Percentiles rank a stretch among this genome's conserved stretches.
phyloP scores from a whole-genome alignment of 2,329 filamentous ascomycete genomes.

The Drechmeria coniospora region DNA sequence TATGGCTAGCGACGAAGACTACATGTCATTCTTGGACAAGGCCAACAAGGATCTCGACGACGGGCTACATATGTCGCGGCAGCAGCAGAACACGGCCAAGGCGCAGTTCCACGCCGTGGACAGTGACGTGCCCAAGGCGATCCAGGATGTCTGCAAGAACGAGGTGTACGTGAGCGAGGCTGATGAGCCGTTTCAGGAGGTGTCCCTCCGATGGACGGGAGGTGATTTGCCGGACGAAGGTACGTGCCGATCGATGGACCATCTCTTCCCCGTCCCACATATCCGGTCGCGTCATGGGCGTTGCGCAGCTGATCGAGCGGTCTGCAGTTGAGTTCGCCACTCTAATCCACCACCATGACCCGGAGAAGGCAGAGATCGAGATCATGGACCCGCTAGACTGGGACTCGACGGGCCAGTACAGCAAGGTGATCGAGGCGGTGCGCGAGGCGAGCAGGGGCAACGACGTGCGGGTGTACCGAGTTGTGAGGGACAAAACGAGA shows the following conservation, averaged over 20 bases:
- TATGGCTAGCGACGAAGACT: conserved; percentile 69
- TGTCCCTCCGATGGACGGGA: conserved; percentile 47
- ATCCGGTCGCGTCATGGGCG: too few species aligned
- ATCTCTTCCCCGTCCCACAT: too few species aligned
- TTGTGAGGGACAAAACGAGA: conserved; percentile 46
- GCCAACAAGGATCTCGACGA: conserved; percentile 65
- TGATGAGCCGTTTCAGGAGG: conserved; percentile 72
- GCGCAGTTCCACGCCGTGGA: conserved; percentile 36
- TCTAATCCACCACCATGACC: conserved; percentile 44
- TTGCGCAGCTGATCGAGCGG: neutral
- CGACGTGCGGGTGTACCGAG: conserved; percentile 61
- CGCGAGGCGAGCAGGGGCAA: conserved; percentile 44
- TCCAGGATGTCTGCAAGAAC: conserved; percentile 33
- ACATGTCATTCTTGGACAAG: conserved; percentile 73
- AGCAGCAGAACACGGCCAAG: conserved; percentile 6
- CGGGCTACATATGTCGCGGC: conserved; percentile 6
- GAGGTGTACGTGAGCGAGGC: conserved; percentile 65
- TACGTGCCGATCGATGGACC: conserved; percentile 26
- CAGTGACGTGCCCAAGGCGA: conserved; percentile 42
- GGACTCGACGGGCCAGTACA: conserved; percentile 58
- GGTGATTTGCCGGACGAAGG: conserved; percentile 44
- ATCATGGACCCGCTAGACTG: conserved; percentile 57
- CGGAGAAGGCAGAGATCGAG: conserved; percentile 40
- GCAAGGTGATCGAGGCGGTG: conserved; percentile 52
- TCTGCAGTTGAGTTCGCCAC: conserved; percentile 50